phyloP scores from a whole-genome alignment of 169 alveolate genomes.

The Babesia bovis region DNA sequence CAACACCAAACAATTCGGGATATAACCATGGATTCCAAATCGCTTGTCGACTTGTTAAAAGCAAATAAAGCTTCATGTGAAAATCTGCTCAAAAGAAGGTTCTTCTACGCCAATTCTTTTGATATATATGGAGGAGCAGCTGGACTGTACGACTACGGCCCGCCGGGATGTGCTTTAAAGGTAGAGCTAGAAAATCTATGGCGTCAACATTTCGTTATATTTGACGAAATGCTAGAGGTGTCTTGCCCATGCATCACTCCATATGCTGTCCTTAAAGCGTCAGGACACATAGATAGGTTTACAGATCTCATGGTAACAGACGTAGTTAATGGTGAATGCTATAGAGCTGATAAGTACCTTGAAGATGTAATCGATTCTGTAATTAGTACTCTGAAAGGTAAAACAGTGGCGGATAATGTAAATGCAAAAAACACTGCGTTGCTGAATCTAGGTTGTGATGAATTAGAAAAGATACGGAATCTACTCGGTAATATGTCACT shows the following conservation, averaged over 20 bases:
- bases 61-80: constrained; percentile 78
- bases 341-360: constrained; percentile 87
- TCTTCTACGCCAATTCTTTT: constrained; percentile 90
- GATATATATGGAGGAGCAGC: constrained; percentile 96
- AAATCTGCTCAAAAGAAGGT: constrained; percentile 88
- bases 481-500: constrained; percentile 82
- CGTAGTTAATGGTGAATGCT: constrained; percentile 80
- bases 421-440: constrained; percentile 9
- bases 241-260: constrained; percentile 90
- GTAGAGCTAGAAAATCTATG: constrained; percentile 90
- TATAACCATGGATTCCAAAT: constrained; percentile 36
- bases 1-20: not conserved
- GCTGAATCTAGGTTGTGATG: constrained; percentile 73
- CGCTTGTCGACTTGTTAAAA: constrained; percentile 34
- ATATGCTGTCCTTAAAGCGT: constrained; percentile 90
- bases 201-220: constrained; percentile 95
- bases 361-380: constrained; percentile 52
- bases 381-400: constrained; percentile 29
- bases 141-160: constrained; percentile 96
- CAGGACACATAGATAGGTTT: constrained; percentile 97
- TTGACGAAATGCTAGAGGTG: constrained; percentile 95
- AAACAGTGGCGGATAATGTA: constrained; percentile 24
- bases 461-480: constrained; percentile 72
- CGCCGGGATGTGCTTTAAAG: constrained; percentile 95
- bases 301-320: constrained; percentile 96